Conservation (phyloP, 1,139 yeast species). For the Suhomyces kunorum region DNA sequence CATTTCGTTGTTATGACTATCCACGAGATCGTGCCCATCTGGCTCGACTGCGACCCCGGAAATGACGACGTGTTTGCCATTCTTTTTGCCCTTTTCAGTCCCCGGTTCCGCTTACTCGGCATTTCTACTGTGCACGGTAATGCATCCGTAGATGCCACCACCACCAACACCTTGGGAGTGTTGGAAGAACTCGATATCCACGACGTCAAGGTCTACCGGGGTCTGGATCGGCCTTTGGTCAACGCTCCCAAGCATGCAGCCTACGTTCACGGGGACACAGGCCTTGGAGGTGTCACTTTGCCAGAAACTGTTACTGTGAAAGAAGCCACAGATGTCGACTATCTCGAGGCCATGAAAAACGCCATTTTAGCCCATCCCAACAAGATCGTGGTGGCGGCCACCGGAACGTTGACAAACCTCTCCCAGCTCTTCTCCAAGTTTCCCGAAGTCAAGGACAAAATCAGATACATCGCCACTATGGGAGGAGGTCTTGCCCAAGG, state of each 20-base stretch:
- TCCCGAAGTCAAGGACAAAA: conserved; percentile 51
- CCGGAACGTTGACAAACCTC: conserved; percentile 75
- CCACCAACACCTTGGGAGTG: conserved; percentile 67
- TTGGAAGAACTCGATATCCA: conserved; percentile 56
- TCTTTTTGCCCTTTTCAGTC: conserved; percentile 60
- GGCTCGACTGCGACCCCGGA: conserved; percentile 96
- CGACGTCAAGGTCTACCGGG: conserved; percentile 63
- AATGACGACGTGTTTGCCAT: conserved; percentile 87
- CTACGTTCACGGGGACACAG: conserved; percentile 71
- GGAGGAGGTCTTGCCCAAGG: conserved; percentile 66
- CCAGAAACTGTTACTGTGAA: conserved; percentile 48
- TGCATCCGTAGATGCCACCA: conserved; percentile 65
- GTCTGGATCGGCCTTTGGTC: conserved; percentile 58
- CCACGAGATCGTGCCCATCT: conserved; percentile 51
- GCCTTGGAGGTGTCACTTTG: conserved; percentile 70
- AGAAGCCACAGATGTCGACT: conserved; percentile 33
- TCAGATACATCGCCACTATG: conserved; percentile 64
- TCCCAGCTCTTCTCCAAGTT: conserved; percentile 51
- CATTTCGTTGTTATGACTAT: conserved; percentile 20
- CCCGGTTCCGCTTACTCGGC: conserved; percentile 63
- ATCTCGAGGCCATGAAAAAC: conserved; percentile 58
- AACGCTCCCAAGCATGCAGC: conserved; percentile 55
- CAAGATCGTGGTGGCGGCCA: conserved; percentile 58
- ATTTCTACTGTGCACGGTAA: conserved; percentile 85
- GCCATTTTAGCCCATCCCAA: conserved; percentile 47